These are phyloP conservation scores for Apocynum venetum DNA, from an alignment of 257 asterid species.

Conservation along the genomic window DNA sequence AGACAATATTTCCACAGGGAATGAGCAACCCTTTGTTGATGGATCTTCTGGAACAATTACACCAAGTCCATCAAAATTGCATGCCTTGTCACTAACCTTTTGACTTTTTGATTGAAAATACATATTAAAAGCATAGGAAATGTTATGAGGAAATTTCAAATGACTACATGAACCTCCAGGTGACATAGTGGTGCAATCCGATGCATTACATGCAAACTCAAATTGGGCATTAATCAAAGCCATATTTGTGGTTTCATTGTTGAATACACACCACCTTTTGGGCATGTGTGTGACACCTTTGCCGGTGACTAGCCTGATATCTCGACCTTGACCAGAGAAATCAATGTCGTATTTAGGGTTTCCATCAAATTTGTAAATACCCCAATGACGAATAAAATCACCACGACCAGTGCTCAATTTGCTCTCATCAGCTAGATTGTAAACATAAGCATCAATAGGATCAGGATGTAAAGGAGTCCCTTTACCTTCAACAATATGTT, in stretches of 20 bases:
- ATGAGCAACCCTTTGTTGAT: conserved; percentile 32
- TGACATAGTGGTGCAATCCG: conserved; percentile 22
- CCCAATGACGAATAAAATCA: conserved; percentile 70
- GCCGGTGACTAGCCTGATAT: conserved; percentile 34
- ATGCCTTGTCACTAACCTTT: conserved; percentile 5
- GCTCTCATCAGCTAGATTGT: conserved; percentile 62
- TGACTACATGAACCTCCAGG: conserved; percentile 25
- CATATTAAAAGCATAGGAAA: conserved; percentile 27
- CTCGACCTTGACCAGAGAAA: conserved; percentile 37
- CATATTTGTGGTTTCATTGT: background rate
- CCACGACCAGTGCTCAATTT: conserved; percentile 22
- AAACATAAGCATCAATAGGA: conserved; percentile 46
- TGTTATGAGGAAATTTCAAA: background rate
- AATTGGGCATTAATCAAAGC: background rate
- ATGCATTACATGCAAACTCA: conserved; percentile 4
- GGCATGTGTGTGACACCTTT: conserved; percentile 45
- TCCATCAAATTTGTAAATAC: conserved; percentile 60
- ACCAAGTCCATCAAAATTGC: conserved; percentile 48
- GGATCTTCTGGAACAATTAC: conserved; percentile 31
- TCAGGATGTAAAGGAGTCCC: conserved; percentile 58
- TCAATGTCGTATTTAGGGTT: conserved; percentile 58
- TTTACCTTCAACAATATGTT: conserved; percentile 38
- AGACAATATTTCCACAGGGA: conserved; percentile 49
- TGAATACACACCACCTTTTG: conserved; percentile 51
- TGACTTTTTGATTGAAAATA: conserved; percentile 22